Conservation (phyloP, 176 grass and related monocot genomes). For the Ensete ventricosum region DNA sequence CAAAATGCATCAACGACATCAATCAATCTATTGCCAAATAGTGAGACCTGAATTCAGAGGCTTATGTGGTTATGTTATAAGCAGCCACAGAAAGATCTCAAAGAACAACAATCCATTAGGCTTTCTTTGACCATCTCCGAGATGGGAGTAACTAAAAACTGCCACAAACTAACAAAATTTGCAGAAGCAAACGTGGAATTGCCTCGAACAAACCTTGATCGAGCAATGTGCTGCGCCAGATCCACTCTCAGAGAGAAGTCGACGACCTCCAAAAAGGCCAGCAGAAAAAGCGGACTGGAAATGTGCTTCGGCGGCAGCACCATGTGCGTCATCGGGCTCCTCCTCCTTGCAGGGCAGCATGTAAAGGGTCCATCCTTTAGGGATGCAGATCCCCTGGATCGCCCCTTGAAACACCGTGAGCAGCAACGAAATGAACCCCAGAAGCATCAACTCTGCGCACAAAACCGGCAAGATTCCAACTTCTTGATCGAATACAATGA, state of each 20-base stretch:
- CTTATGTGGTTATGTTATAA: neutral
- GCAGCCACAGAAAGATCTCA: too few relatives aligned
- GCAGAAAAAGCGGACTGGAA: neutral
- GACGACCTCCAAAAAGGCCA: neutral
- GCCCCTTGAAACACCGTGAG: constrained; percentile 36
- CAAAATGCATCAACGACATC: neutral
- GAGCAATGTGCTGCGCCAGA: neutral
- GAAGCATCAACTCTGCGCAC: constrained; percentile 38
- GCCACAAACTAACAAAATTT: neutral
- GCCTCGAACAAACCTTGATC: neutral
- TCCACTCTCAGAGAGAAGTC: constrained; percentile 19
- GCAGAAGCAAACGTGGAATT: neutral
- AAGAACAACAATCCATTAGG: too few relatives aligned
- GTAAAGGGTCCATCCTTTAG: constrained; percentile 4
- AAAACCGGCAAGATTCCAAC: neutral
- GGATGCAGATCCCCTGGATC: constrained; percentile 28
- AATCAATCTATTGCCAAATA: neutral
- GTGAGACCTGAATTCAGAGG: neutral
- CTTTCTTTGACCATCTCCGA: too few relatives aligned
- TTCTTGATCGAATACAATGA: neutral
- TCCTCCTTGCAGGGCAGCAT: constrained; percentile 31
- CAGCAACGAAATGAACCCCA: constrained; percentile 42
- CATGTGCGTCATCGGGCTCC: neutral
- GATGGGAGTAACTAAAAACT: neutral
- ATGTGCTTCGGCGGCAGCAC: neutral